A percentile compares a stretch with the other conserved stretches of the same genome.
Evolutionary conservation across 345 rosid species (phyloP).

Genomic region (Brassica rapa): DNA sequence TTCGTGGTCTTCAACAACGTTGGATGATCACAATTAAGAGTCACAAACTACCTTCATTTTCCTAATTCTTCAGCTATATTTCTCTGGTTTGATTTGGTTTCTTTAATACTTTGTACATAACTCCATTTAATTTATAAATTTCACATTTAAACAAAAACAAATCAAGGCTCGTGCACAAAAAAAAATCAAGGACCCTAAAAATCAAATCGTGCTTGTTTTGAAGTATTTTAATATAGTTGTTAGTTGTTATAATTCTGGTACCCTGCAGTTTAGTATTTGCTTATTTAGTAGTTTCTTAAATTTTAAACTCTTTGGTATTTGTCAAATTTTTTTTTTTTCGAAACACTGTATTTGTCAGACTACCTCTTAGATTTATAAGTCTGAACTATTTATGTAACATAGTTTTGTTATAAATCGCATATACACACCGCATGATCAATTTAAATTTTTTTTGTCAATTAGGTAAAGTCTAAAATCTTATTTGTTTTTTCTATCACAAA

Average conservation of each 20-base stretch:
- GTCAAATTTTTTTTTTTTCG: background rate
- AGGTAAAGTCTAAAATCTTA: background rate
- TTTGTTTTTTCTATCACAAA: background rate
- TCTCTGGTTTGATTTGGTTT: background rate
- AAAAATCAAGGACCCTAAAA: no score
- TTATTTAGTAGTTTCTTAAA: background rate
- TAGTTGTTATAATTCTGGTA: background rate
- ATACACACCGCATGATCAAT: background rate
- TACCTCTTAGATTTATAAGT: background rate
- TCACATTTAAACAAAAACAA: background rate
- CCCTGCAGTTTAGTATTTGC: background rate
- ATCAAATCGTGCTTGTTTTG: background rate
- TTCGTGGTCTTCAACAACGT: background rate
- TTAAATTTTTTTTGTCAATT: background rate
- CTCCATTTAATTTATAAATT: background rate
- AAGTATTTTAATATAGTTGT: background rate
- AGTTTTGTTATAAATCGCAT: background rate
- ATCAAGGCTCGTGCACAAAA: no score
- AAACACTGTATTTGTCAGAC: no score
- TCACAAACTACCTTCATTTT: background rate
- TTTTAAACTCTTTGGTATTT: background rate
- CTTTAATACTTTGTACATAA: background rate
- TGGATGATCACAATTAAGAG: background rate
- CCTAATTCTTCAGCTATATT: background rate
- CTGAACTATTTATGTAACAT: background rate